Evolutionary conservation across 1,284 basidiomycete species (phyloP).

Genomic region (Rhodotorula sp.): DNA sequence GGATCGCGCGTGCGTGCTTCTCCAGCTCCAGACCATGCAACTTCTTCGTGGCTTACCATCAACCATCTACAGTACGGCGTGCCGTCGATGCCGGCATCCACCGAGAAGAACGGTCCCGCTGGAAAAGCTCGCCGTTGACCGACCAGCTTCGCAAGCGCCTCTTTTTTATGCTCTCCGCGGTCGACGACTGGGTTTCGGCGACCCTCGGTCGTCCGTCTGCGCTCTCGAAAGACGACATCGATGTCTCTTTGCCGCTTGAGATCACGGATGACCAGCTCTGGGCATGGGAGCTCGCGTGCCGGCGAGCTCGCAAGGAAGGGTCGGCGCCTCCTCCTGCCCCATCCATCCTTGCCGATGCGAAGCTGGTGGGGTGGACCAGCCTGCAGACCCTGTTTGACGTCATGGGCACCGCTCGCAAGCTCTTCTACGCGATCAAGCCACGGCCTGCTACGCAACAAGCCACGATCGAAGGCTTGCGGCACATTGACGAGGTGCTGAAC

Average conservation of each 20-base stretch:
- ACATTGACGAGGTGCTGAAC: slow-evolving; percentile 34
- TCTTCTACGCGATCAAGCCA: slow-evolving; percentile 16
- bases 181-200: slow-evolving; percentile 32
- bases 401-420: slow-evolving; percentile 10
- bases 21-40: neutral
- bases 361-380: neutral
- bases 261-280: slow-evolving; percentile 68
- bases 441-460: slow-evolving; percentile 4
- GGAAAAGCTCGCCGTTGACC: slow-evolving; percentile 49
- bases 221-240: slow-evolving; percentile 81
- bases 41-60: no score
- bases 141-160: slow-evolving; percentile 73
- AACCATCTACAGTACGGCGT: slow-evolving; percentile 12
- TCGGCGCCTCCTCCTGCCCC: slow-evolving; percentile 1
- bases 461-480: slow-evolving; percentile 6
- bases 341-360: neutral
- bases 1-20: slow-evolving; percentile 26
- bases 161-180: slow-evolving; percentile 62
- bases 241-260: slow-evolving; percentile 70
- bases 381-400: slow-evolving; percentile 5
- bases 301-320: neutral
- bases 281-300: slow-evolving; percentile 18
- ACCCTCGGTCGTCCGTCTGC: slow-evolving; percentile 75
- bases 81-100: slow-evolving; percentile 54
- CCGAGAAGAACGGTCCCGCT: slow-evolving; percentile 50